Base-by-base conservation (phyloP, 352 stramenopile genomes). In the Halophytophthora batemanensis region DNA sequence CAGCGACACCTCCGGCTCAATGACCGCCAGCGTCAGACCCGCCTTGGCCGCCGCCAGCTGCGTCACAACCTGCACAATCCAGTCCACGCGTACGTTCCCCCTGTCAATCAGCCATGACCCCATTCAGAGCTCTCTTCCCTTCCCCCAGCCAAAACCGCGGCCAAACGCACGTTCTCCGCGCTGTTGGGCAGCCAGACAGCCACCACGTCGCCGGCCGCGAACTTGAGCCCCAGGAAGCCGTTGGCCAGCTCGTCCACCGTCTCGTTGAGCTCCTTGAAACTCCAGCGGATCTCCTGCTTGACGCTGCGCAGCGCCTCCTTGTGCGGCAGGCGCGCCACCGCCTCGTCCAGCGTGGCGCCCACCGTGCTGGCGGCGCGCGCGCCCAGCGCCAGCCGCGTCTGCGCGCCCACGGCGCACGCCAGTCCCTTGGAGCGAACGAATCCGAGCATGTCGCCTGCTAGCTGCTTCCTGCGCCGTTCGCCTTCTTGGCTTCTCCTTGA, bases 171-270 rank as follows among this genome's bases (percentile, higher is more conserved):
- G 50, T 84, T 93, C 53, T 95, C 85, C 6, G 74, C 67, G 53
- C 68, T 90, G 66, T 93, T 93, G 36, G 85, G 83, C 43, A 95
- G 69, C 85, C 85, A 95, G 13, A 95, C 45, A 0, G 85, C 85
- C 38, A 95, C 66, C 53, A 92, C 82, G 48, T 93, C 78, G 19
- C 80, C 78, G 37, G 62, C 47, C 55, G 74, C 61, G 61, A 95
- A 83, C 56, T 87, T 59, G 47, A 93, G 67, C 54, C 79, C 77
- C 48, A 86, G 50, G 49, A 95, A 78, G 14, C 85, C 82, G 62
- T 87, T 82, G 45, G 82, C 80, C 34, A 93, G 45, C 49, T 95
- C 80, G 59, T 89, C 72, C 45, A 93, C 85, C 19, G 62, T 64
- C 22, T 66, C 59, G 43, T 82, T 69, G n/a, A 95, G 78, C 60